Conservation (phyloP, 2,329 filamentous ascomycete species). For the Acrocalymma vagum region DNA sequence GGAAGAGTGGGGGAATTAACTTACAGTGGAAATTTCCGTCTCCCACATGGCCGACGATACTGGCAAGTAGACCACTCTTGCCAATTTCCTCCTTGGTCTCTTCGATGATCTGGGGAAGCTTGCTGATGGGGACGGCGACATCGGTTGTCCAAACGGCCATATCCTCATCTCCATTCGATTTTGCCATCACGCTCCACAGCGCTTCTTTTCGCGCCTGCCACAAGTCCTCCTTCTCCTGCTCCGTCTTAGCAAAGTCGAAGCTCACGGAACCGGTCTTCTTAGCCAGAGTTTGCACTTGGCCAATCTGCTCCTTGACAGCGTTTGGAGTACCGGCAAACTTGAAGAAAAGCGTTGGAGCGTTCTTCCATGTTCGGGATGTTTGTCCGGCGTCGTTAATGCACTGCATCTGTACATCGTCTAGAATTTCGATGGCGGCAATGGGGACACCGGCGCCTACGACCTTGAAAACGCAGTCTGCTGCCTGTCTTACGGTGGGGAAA, state of each 20-base stretch:
- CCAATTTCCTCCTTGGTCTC: conserved; percentile 74
- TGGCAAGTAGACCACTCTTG: conserved; percentile 68
- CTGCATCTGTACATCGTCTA: conserved; percentile 90
- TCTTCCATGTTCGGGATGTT: conserved; percentile 72
- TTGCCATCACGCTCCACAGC: conserved; percentile 75
- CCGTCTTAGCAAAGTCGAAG: conserved; percentile 73
- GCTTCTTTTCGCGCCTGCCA: conserved; percentile 81
- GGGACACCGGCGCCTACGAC: conserved; percentile 84
- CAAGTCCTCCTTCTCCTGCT: conserved; percentile 72
- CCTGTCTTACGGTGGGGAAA: conserved; percentile 72
- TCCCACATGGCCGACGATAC: conserved; percentile 77
- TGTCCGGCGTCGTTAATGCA: conserved; percentile 74
- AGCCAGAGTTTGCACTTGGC: conserved; percentile 69
- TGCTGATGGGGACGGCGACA: conserved; percentile 78
- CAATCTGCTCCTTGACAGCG: conserved; percentile 81
- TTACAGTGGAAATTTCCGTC: conserved; percentile 78
- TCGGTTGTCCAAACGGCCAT: conserved; percentile 79
- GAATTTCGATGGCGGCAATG: conserved; percentile 89
- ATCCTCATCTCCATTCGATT: conserved; percentile 66
- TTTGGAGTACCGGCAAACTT: conserved; percentile 75
- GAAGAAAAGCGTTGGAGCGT: conserved; percentile 76
- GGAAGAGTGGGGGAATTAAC: conserved; percentile 27
- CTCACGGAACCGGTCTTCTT: conserved; percentile 68
- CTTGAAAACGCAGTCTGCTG: conserved; percentile 79
- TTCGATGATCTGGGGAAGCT: conserved; percentile 77